A percentile compares a stretch with the other conserved stretches of the same genome.
These are phyloP conservation scores for Aspergillus floridensis DNA, from an alignment of 2,329 filamentous ascomycete species.

Conservation along the genomic window DNA sequence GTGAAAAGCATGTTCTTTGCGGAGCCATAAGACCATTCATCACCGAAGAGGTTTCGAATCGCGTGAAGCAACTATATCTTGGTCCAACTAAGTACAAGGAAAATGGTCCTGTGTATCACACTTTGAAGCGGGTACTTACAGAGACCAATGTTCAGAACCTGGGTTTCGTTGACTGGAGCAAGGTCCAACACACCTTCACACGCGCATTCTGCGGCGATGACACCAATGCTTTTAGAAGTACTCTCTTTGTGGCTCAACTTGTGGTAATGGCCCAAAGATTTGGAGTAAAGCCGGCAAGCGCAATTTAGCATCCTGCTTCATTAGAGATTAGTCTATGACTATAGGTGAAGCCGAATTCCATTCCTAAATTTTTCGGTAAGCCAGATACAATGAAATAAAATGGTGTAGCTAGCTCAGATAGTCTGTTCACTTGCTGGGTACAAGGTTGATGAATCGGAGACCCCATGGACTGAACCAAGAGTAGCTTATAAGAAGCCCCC, in stretches of 20 bases:
- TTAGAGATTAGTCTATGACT: background rate
- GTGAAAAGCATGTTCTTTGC: conserved; percentile 7
- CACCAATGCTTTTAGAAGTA: conserved; percentile 34
- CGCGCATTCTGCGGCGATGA: conserved; percentile 42
- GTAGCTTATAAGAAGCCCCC: too few relatives aligned
- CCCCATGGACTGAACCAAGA: too few relatives aligned
- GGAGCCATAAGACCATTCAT: conserved; percentile 8
- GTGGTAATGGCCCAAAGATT: conserved; percentile 47
- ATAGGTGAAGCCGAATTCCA: background rate
- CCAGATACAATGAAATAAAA: too few relatives aligned
- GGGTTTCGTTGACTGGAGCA: conserved; percentile 43
- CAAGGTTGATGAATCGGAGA: too few relatives aligned
- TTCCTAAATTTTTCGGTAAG: too few relatives aligned
- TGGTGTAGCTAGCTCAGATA: too few relatives aligned
- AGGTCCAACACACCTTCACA: conserved; percentile 35
- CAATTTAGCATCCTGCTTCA: background rate
- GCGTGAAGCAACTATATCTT: conserved; percentile 51
- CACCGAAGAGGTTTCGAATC: conserved; percentile 8
- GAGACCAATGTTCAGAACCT: conserved; percentile 38
- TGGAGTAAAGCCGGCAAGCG: conserved; percentile 36
- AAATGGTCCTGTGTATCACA: conserved; percentile 44
- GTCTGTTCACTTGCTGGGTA: too few relatives aligned
- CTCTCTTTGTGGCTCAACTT: conserved; percentile 44
- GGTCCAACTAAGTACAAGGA: conserved; percentile 45
- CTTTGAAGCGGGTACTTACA: conserved; percentile 32